A percentile compares a stretch with the other conserved stretches of the same genome.
phyloP scores from a whole-genome alignment of 495 filamentous ascomycete species.

The Margaritispora aquatica region DNA sequence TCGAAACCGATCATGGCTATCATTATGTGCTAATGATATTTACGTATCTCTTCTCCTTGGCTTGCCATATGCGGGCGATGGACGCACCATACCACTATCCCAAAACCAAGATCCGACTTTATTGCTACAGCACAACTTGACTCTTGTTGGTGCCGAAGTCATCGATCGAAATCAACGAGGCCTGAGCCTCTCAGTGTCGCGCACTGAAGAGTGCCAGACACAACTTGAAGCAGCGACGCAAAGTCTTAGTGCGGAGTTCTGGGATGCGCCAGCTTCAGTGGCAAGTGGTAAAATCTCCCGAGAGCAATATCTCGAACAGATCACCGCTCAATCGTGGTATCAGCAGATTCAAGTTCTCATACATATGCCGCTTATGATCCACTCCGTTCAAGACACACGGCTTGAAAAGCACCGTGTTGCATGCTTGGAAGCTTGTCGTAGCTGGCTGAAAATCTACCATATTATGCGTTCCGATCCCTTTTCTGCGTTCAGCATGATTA shows the following conservation, averaged over 20 bases:
- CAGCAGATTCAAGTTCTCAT: constrained; percentile 1
- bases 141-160: neutral
- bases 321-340: constrained; percentile 6
- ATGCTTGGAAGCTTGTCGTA: constrained; percentile 5
- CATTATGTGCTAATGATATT: constrained; percentile 5
- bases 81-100: constrained; percentile 1
- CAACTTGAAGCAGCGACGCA: neutral
- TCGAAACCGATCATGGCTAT: constrained; percentile 6
- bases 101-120: neutral
- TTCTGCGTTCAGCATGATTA: constrained; percentile 10
- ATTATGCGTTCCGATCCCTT: constrained; percentile 9
- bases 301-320: constrained; percentile 6
- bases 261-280: neutral
- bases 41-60: constrained; percentile 8
- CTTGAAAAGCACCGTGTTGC: constrained; percentile 3
- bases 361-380: constrained; percentile 14
- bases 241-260: neutral
- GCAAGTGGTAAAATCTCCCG: neutral
- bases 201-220: constrained; percentile 2
- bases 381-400: constrained; percentile 1
- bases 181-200: neutral
- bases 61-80: constrained; percentile 6
- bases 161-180: constrained; percentile 13
- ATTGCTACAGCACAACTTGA: constrained; percentile 5
- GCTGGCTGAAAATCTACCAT: constrained; percentile 5